A percentile compares a stretch with the other conserved stretches of the same genome.
Conservation (phyloP, 2,329 filamentous ascomycete genomes). For the Botrytis byssoidea region DNA sequence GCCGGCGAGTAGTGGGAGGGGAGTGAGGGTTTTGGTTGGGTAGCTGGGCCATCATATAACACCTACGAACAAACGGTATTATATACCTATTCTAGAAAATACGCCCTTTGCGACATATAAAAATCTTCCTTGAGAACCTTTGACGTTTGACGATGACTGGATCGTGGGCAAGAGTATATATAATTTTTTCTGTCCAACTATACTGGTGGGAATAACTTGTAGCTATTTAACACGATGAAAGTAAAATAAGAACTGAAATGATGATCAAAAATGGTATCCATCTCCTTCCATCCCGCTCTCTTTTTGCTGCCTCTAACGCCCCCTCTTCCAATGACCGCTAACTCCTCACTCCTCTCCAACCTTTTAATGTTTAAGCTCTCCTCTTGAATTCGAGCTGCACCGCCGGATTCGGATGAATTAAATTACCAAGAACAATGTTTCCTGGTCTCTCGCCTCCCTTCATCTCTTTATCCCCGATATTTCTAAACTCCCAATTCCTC, state of each 20-base stretch:
- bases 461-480: background rate
- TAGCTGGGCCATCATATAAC: background rate
- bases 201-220: background rate
- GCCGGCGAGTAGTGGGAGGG: background rate
- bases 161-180: background rate
- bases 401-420: background rate
- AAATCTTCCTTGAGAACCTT: too few relatives aligned
- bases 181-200: background rate
- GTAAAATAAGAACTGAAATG: background rate
- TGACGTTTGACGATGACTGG: too few relatives aligned
- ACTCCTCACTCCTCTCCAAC: background rate
- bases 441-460: background rate
- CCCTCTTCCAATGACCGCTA: background rate
- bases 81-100: too few relatives aligned
- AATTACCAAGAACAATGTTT: background rate
- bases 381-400: conserved; percentile 5
- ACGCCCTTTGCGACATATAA: too few relatives aligned
- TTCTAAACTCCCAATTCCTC: background rate
- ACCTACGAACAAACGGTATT: too few relatives aligned
- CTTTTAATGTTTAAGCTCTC: background rate
- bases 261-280: background rate
- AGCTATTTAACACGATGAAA: background rate
- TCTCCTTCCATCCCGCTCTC: background rate
- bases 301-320: too few relatives aligned
- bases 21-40: background rate